phyloP scores from a whole-genome alignment of 148 eudicot genomes.

The Agrostemma githago region DNA sequence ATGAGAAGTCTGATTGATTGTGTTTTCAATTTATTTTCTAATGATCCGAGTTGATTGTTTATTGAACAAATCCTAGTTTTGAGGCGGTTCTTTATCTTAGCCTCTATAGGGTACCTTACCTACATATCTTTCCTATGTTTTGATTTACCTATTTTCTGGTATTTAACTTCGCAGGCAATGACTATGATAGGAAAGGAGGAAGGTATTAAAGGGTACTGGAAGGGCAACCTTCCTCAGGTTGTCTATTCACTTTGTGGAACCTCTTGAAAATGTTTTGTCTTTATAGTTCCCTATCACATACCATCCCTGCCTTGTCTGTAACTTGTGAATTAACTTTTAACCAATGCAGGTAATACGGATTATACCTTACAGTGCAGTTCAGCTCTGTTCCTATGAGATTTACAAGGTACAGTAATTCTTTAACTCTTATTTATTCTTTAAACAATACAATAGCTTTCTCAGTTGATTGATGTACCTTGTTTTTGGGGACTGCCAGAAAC shows the following conservation, averaged over 20 bases:
- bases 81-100: background rate
- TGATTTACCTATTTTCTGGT: constrained; percentile 8
- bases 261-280: background rate
- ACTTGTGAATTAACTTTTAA: background rate
- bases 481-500: constrained; percentile 42
- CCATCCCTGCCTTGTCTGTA: background rate
- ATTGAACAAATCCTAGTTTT: background rate
- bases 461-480: constrained; percentile 22
- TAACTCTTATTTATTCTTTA: constrained; percentile 10
- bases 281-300: background rate
- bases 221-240: constrained; percentile 99
- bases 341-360: constrained; percentile 67
- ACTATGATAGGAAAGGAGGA: constrained; percentile 70
- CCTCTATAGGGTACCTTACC: background rate
- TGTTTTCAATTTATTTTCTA: background rate
- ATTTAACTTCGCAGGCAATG: constrained; percentile 46
- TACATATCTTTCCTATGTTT: background rate
- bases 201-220: constrained; percentile 91
- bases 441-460: constrained; percentile 1
- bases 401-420: constrained; percentile 54
- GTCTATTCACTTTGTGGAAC: constrained; percentile 13
- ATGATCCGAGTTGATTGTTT: background rate
- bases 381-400: constrained; percentile 80
- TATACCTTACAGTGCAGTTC: constrained; percentile 90
- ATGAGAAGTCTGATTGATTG: background rate